Conservation (phyloP, 1,139 yeast species). For the Scheffersomyces lignicola region DNA sequence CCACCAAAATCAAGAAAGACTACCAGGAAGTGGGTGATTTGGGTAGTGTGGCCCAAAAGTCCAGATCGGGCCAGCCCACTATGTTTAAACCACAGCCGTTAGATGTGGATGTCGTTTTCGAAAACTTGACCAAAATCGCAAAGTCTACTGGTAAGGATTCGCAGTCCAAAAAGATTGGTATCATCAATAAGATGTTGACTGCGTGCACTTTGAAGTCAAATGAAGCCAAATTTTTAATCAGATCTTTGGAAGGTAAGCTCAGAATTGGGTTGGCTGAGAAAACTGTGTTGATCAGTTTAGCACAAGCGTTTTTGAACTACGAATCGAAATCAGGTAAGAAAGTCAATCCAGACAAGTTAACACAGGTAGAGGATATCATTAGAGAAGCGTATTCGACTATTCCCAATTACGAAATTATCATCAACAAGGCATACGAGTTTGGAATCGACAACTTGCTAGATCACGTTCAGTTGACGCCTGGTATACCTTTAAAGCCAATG, state of each 20-base stretch:
- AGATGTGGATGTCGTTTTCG: slow-evolving; percentile 71
- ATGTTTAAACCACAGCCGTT: slow-evolving; percentile 91
- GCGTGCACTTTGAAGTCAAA: slow-evolving; percentile 69
- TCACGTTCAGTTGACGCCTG: slow-evolving; percentile 79
- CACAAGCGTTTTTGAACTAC: slow-evolving; percentile 75
- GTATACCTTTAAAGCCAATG: slow-evolving; percentile 96
- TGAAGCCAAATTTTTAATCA: slow-evolving; percentile 86
- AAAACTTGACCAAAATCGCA: slow-evolving; percentile 75
- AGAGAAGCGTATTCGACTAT: slow-evolving; percentile 86
- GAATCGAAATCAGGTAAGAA: slow-evolving; percentile 34
- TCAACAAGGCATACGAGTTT: slow-evolving; percentile 60
- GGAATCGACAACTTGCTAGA: slow-evolving; percentile 69
- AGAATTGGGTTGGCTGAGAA: slow-evolving; percentile 95
- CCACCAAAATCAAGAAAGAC: slow-evolving; percentile 69
- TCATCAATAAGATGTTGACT: slow-evolving; percentile 80
- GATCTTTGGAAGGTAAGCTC: slow-evolving; percentile 90
- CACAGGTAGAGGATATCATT: slow-evolving; percentile 71
- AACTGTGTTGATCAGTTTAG: slow-evolving; percentile 77
- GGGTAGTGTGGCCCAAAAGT: slow-evolving; percentile 83
- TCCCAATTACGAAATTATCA: slow-evolving; percentile 86
- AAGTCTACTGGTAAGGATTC: slow-evolving; percentile 79
- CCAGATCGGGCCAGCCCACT: slow-evolving; percentile 82
- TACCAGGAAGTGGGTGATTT: slow-evolving; percentile 84
- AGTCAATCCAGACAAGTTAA: slow-evolving; percentile 40
- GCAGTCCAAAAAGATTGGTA: slow-evolving; percentile 70